Evolutionary conservation across 2,329 filamentous ascomycete species (phyloP), one percentile per base, ranked within the genome.

Genomic region (Rachicladosporium sp.): DNA sequence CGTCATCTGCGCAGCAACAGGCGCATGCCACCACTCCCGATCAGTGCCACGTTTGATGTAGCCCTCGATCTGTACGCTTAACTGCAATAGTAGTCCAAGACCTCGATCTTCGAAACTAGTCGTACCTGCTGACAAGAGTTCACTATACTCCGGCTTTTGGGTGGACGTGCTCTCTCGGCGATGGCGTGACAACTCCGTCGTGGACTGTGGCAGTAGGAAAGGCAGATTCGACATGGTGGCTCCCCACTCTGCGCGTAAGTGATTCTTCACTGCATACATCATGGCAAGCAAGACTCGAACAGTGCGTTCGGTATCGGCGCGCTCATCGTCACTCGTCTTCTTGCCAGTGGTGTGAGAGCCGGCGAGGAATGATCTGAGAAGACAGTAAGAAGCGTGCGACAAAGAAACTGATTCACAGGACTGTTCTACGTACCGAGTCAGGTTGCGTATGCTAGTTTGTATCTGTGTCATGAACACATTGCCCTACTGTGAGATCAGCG

Each of bases 191-290:
- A 55, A 32, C 29, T 54, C 47, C 21, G 7, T 13, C 9, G 10
- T 8, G n/a, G 42, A 42, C 4, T 42, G 36, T 4, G 48, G 46
- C 29, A 49, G 38, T 12, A 55, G 37, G n/a, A 55, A 36, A 6
- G 51, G 47, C 7, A 54, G 43, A 48, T 61, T 31, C 23, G 23
- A 27, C 23, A 27, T 27, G 27, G 69, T 56, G 31, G 70, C 62
- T 37, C 69, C 68, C 71, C 76, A 80, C 56, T 79, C 76, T 1
- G 73, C 71, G 11, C 76, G 70, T 1, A 80, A 61, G 50, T 78
- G 75, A 50, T 78, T 75, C 50, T 80, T 80, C 33, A 77, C 68
- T 0, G 76, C 73, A 49, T 75, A 79, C 2, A 78, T 66, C 36
- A 79, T 67, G 0, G 76, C 76, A 43, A 80, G 66, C 8, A 80